Evolutionary conservation across 2,329 filamentous ascomycete species (phyloP).

Genomic region (Fusarium abutilonis): DNA sequence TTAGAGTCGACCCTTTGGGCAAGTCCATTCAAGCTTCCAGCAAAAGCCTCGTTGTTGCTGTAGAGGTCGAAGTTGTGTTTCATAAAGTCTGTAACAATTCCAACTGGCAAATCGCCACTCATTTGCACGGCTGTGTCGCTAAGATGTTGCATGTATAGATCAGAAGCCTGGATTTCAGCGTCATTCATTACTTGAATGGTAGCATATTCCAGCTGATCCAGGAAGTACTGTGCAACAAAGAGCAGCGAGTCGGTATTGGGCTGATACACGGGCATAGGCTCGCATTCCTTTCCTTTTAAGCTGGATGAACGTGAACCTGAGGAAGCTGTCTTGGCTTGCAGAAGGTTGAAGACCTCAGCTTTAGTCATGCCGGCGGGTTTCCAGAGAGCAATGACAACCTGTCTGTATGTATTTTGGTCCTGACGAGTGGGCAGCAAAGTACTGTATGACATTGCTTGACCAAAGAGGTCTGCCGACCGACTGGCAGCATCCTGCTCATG

Average conservation of each 20-base stretch:
- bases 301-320: slow-evolving; percentile 40
- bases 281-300: slow-evolving; percentile 57
- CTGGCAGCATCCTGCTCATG: slow-evolving; percentile 53
- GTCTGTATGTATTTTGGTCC: slow-evolving; percentile 54
- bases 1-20: slow-evolving; percentile 50
- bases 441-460: slow-evolving; percentile 58
- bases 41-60: slow-evolving; percentile 46
- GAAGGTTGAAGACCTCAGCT: slow-evolving; percentile 44
- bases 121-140: slow-evolving; percentile 46
- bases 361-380: slow-evolving; percentile 53
- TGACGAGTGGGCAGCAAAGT: slow-evolving; percentile 49
- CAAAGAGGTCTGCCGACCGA: slow-evolving; percentile 56
- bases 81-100: slow-evolving; percentile 51
- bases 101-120: slow-evolving; percentile 48
- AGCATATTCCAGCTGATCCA: slow-evolving; percentile 63
- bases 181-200: slow-evolving; percentile 48
- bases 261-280: slow-evolving; percentile 46
- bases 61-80: slow-evolving; percentile 52
- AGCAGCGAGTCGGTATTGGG: slow-evolving; percentile 52
- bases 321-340: slow-evolving; percentile 37
- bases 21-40: slow-evolving; percentile 50
- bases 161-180: slow-evolving; percentile 52
- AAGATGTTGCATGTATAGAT: slow-evolving; percentile 56
- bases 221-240: slow-evolving; percentile 57
- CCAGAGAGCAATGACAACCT: slow-evolving; percentile 60